Base-by-base conservation (phyloP, 139 green algal species). In the Microglena sp. region DNA sequence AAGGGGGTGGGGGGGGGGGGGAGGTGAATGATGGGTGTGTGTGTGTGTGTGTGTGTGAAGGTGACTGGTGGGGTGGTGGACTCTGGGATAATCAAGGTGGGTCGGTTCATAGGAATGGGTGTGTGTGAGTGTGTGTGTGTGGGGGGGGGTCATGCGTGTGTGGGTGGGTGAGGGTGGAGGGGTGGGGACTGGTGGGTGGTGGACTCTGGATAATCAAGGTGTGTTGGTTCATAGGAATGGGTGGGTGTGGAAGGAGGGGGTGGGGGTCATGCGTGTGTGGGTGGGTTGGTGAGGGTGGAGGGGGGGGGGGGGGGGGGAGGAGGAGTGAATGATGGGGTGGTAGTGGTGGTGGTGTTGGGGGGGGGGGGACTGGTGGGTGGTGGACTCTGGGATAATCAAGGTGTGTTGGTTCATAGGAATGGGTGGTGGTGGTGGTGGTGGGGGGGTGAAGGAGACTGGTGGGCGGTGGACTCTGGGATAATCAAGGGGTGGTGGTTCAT, bases 171-270 rank as follows among this genome's bases (percentile, higher is more conserved):
- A 18, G 15, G 15, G 40, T 18, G 18, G 40, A 18, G 15, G 40
- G 15, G 18, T 11, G 40, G 15, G 11, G 18, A 18, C 11, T 11
- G 18, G 15, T 50, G 11, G 11, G 40, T 50, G 40, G 11, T 11
- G 40, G 11, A 11, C 18, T n/a, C 18, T 50, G 40, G 18, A 50
- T 11, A 50, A n/a, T 11, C 11, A 50, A 50, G 11, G 40, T 50
- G 11, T 88, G 66, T 77, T 80, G 29, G 68, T 82, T 45, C 82
- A 86, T 68, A 81, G 32, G 27, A 85, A 59, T 59, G 50, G 6
- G 11, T 64, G 30, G 11, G 50, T 55, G 50, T n/a, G 33, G 28
- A 27, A n/a, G n/a, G n/a, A n/a, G n/a, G n/a, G n/a, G n/a, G n/a
- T 59, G 66, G 35, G 1, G 11, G 40, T 50, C 15, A 18, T 24